These are phyloP conservation scores for Xylariaceae sp. DNA, from an alignment of 2,329 filamentous ascomycete species.

Conservation along the genomic window DNA sequence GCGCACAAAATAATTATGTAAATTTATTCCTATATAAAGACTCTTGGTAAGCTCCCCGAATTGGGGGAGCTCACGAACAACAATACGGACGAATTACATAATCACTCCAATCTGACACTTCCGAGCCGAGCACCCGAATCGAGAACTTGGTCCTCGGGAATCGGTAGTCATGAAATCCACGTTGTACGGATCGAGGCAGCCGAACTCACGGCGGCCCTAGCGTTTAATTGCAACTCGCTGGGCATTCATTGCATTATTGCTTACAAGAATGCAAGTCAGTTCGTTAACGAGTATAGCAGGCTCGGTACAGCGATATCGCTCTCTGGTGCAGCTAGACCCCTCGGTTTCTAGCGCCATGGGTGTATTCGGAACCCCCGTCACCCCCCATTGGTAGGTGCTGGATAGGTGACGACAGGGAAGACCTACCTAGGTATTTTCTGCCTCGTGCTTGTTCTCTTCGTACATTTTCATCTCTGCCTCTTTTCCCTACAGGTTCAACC, in stretches of 20 bases:
- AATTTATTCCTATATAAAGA: too few species aligned
- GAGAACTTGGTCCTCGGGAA: not conserved
- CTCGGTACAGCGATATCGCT: not conserved
- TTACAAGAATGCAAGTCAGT: not conserved
- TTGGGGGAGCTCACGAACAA: too few species aligned
- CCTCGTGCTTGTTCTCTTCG: constrained; percentile 1
- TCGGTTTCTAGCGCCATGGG: not conserved
- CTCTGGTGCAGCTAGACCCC: not conserved
- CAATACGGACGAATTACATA: too few species aligned
- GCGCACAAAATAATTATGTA: too few species aligned
- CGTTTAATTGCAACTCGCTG: not conserved
- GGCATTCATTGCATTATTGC: not conserved
- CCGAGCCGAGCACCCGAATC: not conserved
- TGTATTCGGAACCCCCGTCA: not conserved
- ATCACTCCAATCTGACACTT: too few species aligned
- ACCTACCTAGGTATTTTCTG: not conserved
- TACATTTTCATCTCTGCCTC: constrained; percentile 7
- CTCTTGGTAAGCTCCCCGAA: too few species aligned
- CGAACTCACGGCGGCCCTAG: not conserved
- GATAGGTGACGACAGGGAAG: constrained; percentile 21
- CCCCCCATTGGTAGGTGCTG: not conserved
- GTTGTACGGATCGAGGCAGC: not conserved
- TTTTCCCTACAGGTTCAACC: constrained; percentile 6
- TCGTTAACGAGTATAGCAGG: not conserved
- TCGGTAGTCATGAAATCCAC: not conserved